Evolutionary conservation across 2,329 filamentous ascomycete species (phyloP).

Genomic region (Penicillium concentricum): DNA sequence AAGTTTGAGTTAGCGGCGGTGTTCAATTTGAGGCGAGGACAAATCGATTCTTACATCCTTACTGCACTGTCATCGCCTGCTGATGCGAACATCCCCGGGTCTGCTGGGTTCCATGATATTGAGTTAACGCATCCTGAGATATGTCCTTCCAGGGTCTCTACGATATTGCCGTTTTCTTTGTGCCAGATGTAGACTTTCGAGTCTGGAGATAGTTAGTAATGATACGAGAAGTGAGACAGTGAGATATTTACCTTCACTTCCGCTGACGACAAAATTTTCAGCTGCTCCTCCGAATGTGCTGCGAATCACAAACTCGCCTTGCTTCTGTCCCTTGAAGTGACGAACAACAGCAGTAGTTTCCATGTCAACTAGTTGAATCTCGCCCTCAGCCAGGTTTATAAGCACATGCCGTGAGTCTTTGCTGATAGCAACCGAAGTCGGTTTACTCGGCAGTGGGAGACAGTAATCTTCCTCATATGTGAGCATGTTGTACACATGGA

Average conservation of each 20-base stretch:
- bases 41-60: constrained; percentile 66
- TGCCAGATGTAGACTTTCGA: constrained; percentile 84
- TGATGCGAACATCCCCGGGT: constrained; percentile 83
- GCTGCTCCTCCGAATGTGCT: constrained; percentile 83
- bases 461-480: constrained; percentile 74
- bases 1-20: constrained; percentile 5
- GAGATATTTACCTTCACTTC: constrained; percentile 71
- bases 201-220: constrained; percentile 47
- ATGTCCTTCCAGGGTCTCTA: constrained; percentile 77
- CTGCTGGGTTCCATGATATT: constrained; percentile 81
- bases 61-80: constrained; percentile 85
- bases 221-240: background rate
- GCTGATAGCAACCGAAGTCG: constrained; percentile 80
- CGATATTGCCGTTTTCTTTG: constrained; percentile 71
- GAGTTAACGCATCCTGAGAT: constrained; percentile 75
- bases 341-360: constrained; percentile 69
- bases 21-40: background rate
- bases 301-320: constrained; percentile 76
- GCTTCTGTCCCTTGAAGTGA: constrained; percentile 72
- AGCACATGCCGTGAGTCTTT: constrained; percentile 77
- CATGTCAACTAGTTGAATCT: constrained; percentile 77
- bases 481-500: constrained; percentile 80
- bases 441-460: constrained; percentile 64
- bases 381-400: constrained; percentile 74
- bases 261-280: constrained; percentile 87